Percentiles rank a stretch among this genome's conserved stretches.
Conservation (phyloP, 78 protist species). For the Bigelowiella natans region DNA sequence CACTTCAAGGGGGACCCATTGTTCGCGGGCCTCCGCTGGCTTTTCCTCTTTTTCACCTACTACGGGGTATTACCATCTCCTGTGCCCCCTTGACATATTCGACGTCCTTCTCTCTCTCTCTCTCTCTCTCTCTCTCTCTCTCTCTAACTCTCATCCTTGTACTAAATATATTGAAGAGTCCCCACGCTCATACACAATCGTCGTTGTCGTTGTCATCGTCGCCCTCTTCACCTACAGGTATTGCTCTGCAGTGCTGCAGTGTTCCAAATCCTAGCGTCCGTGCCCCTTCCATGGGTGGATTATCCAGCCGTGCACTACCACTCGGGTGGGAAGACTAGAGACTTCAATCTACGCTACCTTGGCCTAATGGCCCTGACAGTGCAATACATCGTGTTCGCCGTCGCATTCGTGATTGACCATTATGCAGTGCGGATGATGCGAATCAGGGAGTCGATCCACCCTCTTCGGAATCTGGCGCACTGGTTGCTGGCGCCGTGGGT, state of each 20-base stretch:
- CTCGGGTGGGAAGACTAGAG: too few relatives aligned
- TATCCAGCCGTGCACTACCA: neutral
- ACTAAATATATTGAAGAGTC: too few relatives aligned
- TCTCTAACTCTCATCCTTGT: too few relatives aligned
- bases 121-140: too few relatives aligned
- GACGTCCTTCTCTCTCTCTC: too few relatives aligned
- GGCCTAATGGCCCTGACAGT: neutral
- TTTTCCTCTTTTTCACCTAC: constrained; percentile 5
- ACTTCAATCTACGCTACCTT: neutral
- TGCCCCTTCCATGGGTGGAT: neutral
- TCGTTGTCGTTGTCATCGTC: too few relatives aligned
- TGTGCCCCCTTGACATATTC: too few relatives aligned
- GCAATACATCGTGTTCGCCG: neutral
- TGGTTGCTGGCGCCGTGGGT: neutral
- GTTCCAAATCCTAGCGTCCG: neutral
- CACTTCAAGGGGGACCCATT: constrained; percentile 1
- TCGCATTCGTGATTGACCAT: neutral
- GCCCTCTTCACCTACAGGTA: too few relatives aligned
- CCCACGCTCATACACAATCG: too few relatives aligned
- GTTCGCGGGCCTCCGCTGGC: neutral
- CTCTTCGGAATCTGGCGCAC: neutral
- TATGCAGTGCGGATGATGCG: neutral
- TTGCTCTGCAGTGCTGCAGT: neutral
- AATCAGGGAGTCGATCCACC: neutral
- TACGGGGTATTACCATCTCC: too few relatives aligned